Conservation (phyloP, 2,329 filamentous ascomycete genomes). For the Thermothelomyces thermophilus region DNA sequence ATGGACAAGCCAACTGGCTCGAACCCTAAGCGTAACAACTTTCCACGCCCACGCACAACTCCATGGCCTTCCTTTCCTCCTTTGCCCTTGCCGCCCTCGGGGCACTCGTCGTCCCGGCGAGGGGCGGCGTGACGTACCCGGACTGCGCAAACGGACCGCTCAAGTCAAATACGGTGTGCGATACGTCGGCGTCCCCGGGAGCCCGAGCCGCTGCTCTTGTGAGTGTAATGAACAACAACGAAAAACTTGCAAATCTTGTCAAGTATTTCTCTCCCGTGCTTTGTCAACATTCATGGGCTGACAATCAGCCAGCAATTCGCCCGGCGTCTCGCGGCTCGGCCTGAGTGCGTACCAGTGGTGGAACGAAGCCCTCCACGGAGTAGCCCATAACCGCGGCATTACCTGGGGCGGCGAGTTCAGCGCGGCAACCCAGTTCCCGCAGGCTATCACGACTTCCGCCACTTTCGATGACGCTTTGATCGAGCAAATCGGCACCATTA, state of each 20-base stretch:
- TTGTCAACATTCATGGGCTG: not conserved
- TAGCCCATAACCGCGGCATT: slow-evolving; percentile 46
- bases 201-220: slow-evolving; percentile 43
- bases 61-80: slow-evolving; percentile 6
- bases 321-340: slow-evolving; percentile 48
- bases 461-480: slow-evolving; percentile 57
- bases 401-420: slow-evolving; percentile 47
- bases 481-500: slow-evolving; percentile 34
- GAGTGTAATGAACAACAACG: slow-evolving; percentile 42
- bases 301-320: slow-evolving; percentile 25
- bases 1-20: too few relatives aligned
- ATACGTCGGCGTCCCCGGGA: slow-evolving; percentile 24
- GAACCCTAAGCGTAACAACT: too few relatives aligned
- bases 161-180: slow-evolving; percentile 16
- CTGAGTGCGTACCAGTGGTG: slow-evolving; percentile 52
- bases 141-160: slow-evolving; percentile 18
- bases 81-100: not conserved
- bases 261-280: slow-evolving; percentile 5
- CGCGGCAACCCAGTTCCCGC: slow-evolving; percentile 58
- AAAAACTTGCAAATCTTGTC: slow-evolving; percentile 46
- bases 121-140: slow-evolving; percentile 14
- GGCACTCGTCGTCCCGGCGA: slow-evolving; percentile 3
- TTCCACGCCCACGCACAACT: not conserved
- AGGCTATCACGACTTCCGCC: slow-evolving; percentile 55
- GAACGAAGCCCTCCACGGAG: slow-evolving; percentile 52